Percentiles rank a stretch among this genome's conserved stretches.
These are phyloP conservation scores for Alternaria burnsii DNA, from an alignment of 2,329 filamentous ascomycete species.

Conservation along the genomic window DNA sequence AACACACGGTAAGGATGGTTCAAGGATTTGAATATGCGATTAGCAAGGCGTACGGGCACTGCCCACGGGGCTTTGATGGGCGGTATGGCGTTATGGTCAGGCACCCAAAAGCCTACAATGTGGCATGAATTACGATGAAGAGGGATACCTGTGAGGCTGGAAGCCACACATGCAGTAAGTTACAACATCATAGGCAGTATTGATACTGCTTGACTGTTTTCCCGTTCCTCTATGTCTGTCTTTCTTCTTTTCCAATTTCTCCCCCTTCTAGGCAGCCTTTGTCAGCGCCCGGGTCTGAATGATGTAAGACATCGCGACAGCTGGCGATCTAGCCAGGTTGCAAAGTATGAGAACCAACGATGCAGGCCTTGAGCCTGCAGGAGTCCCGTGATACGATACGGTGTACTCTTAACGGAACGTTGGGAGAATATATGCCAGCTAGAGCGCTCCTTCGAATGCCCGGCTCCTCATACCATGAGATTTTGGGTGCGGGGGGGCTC, in stretches of 20 bases:
- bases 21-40: conserved; percentile 6
- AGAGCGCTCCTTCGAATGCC: conserved; percentile 1
- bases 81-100: conserved; percentile 6
- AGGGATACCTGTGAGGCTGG: background rate
- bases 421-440: conserved; percentile 50
- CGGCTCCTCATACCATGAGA: background rate
- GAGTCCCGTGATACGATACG: conserved; percentile 48
- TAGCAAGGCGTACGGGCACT: conserved; percentile 21
- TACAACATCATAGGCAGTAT: conserved; percentile 5
- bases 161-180: conserved; percentile 7
- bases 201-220: background rate
- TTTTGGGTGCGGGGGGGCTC: background rate
- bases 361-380: conserved; percentile 56
- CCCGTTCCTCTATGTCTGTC: background rate
- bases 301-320: background rate
- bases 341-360: conserved; percentile 48
- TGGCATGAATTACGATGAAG: conserved; percentile 10
- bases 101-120: conserved; percentile 7
- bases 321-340: conserved; percentile 1
- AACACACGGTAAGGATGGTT: background rate
- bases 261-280: background rate
- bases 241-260: background rate
- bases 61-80: conserved; percentile 1
- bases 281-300: background rate
- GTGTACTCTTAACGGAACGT: conserved; percentile 58